These are phyloP conservation scores for Litsea cubeba DNA, from an alignment of 164 flowering plant genomes.

Conservation along the genomic window DNA sequence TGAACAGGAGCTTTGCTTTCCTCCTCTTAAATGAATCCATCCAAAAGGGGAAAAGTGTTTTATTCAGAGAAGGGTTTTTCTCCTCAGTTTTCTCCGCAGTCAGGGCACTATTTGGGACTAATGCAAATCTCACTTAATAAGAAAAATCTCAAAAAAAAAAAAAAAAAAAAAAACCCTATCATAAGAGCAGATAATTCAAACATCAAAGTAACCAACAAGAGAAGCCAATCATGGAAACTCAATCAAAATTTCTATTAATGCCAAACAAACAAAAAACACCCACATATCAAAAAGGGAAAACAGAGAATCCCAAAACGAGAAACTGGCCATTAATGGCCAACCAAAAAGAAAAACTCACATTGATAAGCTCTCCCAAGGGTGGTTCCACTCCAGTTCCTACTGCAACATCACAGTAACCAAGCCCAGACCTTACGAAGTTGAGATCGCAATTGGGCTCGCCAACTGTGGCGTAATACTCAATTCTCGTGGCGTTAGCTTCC, in stretches of 20 bases:
- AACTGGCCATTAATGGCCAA: too few species aligned
- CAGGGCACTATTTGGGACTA: too few species aligned
- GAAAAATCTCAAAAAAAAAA: background rate
- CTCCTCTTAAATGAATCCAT: too few species aligned
- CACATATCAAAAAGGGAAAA: background rate
- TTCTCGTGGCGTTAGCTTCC: conserved; percentile 76
- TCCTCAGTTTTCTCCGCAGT: too few species aligned
- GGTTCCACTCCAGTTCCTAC: conserved; percentile 61
- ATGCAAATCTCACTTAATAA: background rate
- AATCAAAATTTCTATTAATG: background rate
- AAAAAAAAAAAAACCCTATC: background rate
- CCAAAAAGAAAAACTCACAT: conserved; percentile 39
- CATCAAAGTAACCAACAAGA: background rate
- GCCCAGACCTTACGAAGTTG: conserved; percentile 58
- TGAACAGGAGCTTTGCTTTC: too few species aligned
- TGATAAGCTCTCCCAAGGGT: conserved; percentile 66
- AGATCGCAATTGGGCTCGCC: conserved; percentile 73
- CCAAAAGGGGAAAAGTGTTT: too few species aligned
- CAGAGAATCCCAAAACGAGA: too few species aligned
- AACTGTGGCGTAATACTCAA: conserved; percentile 81
- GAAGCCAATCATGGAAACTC: background rate
- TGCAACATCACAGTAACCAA: conserved; percentile 71
- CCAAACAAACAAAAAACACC: background rate
- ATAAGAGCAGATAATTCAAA: background rate
- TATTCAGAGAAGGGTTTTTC: too few species aligned